phyloP scores from a whole-genome alignment of 78 protist genomes.

The Tieghemostelium lacteum region DNA sequence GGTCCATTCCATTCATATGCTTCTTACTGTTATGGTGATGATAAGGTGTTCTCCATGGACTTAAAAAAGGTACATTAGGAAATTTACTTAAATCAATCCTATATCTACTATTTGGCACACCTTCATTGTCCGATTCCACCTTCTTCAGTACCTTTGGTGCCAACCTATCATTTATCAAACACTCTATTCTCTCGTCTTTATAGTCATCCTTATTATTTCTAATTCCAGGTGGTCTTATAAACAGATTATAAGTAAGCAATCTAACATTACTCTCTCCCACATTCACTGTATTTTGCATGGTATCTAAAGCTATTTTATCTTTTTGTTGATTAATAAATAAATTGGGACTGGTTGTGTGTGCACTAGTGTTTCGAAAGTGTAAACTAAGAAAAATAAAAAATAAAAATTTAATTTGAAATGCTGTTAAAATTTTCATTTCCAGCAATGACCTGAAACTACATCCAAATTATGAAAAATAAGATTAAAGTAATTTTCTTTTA shows the following conservation, averaged over 20 bases:
- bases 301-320: no score
- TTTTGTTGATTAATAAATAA: no score
- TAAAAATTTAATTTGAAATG: no score
- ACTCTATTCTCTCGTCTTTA: conserved; percentile 71
- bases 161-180: conserved; percentile 36
- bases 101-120: conserved; percentile 35
- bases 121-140: neutral
- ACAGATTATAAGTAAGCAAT: conserved; percentile 60
- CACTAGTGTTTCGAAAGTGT: no score
- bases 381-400: no score
- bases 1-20: neutral
- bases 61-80: conserved; percentile 40
- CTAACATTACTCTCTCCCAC: conserved; percentile 3
- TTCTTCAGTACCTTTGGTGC: conserved; percentile 15
- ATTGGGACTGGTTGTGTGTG: no score
- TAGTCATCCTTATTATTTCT: conserved; percentile 55
- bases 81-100: conserved; percentile 23
- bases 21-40: neutral
- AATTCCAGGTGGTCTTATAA: conserved; percentile 73
- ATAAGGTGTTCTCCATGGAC: conserved; percentile 54
- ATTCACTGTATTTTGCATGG: no score
- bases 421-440: no score
- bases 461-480: no score
- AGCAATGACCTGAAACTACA: no score
- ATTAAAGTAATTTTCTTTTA: no score